Base-by-base conservation (phyloP, 2,329 filamentous ascomycete species). In the Neonectria coccinea region DNA sequence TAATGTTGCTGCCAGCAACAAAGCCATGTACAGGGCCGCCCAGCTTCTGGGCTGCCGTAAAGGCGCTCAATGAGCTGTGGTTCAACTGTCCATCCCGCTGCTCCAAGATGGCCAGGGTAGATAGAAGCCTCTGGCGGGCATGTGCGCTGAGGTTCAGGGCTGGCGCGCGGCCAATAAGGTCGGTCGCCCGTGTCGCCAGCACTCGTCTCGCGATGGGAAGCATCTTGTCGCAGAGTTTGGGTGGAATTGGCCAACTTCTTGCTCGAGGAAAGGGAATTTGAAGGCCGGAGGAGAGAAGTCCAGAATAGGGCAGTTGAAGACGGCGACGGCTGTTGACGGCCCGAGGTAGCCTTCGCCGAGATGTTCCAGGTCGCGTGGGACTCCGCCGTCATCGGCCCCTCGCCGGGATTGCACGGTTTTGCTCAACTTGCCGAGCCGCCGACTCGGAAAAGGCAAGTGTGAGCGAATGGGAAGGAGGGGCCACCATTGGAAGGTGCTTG, bases 31-130 rank as follows among this genome's bases (percentile, higher is more conserved):
- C 85, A 6, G 91, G 83, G 4, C 94, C 95, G 60, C 95, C 95
- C 8, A 98, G 82, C 79, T 94, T 94, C 79, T 91, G 87, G 20
- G 94, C 95, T 9, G 96, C 96, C 9, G 92, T 92, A 64, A 98
- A 87, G 48, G 94, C 91, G 75, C 92, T 92, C 61, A 97, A 84
- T 5, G 94, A 97, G 22, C 92, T 91, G 66, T 86, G 81, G 76
- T 93, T 94, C 70, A 99, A 87, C 81, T 94, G 91, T 67, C 96
- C 96, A 74, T 97, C 92, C 74, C 91, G 89, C 81, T 98, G 96
- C 82, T 99, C 96, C 67, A 99, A 88, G 58, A 99, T 84, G 50
- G 95, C 95, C 61, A 99, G 87, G 39, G 94, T 96, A 55, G 94
- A 97, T 64, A 97, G 86, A 66, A 97, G 84, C 73, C 88, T 71